Conservation (phyloP, 2,329 filamentous ascomycete species). For the Nothopassalora personata region DNA sequence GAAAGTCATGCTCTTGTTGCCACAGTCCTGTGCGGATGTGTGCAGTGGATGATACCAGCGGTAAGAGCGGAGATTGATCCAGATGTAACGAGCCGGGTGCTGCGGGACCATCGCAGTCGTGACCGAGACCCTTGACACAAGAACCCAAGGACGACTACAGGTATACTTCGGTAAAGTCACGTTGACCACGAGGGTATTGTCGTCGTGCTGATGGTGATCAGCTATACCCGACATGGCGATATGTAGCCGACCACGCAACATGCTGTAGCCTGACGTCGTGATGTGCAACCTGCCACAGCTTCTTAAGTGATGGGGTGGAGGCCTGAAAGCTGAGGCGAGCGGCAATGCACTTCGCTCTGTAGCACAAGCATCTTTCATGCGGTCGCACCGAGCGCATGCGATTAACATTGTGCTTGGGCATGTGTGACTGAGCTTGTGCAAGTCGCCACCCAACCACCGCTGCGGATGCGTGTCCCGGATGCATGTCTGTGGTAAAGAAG, state of each 20-base stretch:
- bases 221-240: neutral
- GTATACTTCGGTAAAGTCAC: too few relatives aligned
- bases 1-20: constrained; percentile 2
- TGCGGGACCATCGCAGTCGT: neutral
- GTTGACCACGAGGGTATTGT: neutral
- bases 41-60: constrained; percentile 6
- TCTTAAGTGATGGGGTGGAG: neutral
- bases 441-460: constrained; percentile 4
- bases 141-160: neutral
- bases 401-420: constrained; percentile 2
- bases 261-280: constrained; percentile 5
- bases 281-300: neutral
- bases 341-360: constrained; percentile 1
- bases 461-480: neutral
- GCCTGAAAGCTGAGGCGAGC: neutral
- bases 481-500: neutral
- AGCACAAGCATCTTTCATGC: constrained; percentile 4
- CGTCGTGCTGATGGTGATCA: neutral
- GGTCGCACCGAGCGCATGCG: constrained; percentile 9
- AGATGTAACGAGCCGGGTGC: constrained; percentile 5
- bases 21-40: constrained; percentile 9
- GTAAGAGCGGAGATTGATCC: constrained; percentile 1
- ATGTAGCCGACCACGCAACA: constrained; percentile 8
- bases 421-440: constrained; percentile 1
- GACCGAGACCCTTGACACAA: neutral